Base-by-base conservation (phyloP, 2,329 filamentous ascomycete species). In the Aspergillus luchuensis region DNA sequence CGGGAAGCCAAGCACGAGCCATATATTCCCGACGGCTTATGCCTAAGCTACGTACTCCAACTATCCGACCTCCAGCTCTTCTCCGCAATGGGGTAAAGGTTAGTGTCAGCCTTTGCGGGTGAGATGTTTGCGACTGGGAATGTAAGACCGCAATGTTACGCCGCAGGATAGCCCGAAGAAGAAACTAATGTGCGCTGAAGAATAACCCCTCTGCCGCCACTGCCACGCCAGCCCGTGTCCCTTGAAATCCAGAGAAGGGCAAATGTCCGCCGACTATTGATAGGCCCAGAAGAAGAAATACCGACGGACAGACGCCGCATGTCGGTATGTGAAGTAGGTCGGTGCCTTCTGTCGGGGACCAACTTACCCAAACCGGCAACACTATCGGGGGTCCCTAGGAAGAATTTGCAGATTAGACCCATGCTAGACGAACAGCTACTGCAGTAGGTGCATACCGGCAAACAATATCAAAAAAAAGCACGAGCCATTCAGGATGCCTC, bases 1-100 rank as follows among this genome's bases (percentile, higher is more conserved):
- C 47, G 47, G 47, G 47, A 50, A 50, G 25, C 17, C 47, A 50
- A 50, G 47, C 47, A 50, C 47, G 47, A 50, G 47, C 47, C 25
- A 50, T 50, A 28, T 49, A n/a, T 23, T 13, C 45, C 21, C 41
- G 21, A 11, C 41, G 17, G 41, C 41, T 25, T 23, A 15, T 25
- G 23, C 45, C 10, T 49, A n/a, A 28, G 47, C 47, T 28, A 28
- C 13, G 10, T n/a, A 6, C n/a, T 17, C 47, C 25, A 28, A 19
- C 25, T 5, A 28, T 25, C 25, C 25, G 47, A 33, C 30, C 25
- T 28, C 19, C n/a, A 28, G 17, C 28, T 15, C 47, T 50, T 17
- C 47, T 50, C 25, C 47, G 47, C 47, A 50, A 50, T 30, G 23
- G n/a, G n/a, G 25, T 49, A 49, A 25, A 28, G 15, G 23, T 28